A percentile compares a stretch with the other conserved stretches of the same genome.
These are phyloP conservation scores for Amaranthus tricolor DNA, from an alignment of 179 eudicot species.

Conservation along the genomic window DNA sequence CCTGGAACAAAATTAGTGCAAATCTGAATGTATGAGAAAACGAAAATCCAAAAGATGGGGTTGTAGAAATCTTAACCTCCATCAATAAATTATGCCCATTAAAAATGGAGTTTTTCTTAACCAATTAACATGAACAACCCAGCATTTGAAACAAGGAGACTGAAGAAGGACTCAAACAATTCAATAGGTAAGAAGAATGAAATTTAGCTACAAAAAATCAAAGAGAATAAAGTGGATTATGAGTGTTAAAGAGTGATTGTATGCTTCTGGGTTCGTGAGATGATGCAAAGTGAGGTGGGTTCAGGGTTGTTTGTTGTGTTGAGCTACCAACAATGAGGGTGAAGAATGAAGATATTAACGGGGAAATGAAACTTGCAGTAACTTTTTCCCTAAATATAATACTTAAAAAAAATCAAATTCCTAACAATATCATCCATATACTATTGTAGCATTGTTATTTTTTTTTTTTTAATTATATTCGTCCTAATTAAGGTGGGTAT, in stretches of 20 bases:
- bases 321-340: constrained; percentile 29
- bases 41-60: constrained; percentile 37
- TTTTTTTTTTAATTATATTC: too few relatives aligned
- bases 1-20: constrained; percentile 43
- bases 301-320: constrained; percentile 12
- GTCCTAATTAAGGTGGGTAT: too few relatives aligned
- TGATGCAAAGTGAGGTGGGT: constrained; percentile 24
- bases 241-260: constrained; percentile 24
- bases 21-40: constrained; percentile 35
- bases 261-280: constrained; percentile 6
- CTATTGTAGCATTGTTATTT: too few relatives aligned
- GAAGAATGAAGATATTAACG: not conserved
- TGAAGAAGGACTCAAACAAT: not conserved
- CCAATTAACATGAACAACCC: constrained; percentile 39
- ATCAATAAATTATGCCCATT: constrained; percentile 44
- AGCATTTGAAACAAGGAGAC: constrained; percentile 26
- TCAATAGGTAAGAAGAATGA: not conserved
- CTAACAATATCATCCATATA: too few relatives aligned
- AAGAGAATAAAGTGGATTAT: constrained; percentile 19
- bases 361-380: too few relatives aligned
- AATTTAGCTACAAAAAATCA: not conserved
- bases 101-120: constrained; percentile 35
- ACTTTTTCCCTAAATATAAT: too few relatives aligned
- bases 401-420: too few relatives aligned
- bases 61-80: constrained; percentile 67